Evolutionary conservation across 75 land plant species (phyloP), one percentile per base, ranked within the genome.

Genomic region (Isoetes taiwanensis): DNA sequence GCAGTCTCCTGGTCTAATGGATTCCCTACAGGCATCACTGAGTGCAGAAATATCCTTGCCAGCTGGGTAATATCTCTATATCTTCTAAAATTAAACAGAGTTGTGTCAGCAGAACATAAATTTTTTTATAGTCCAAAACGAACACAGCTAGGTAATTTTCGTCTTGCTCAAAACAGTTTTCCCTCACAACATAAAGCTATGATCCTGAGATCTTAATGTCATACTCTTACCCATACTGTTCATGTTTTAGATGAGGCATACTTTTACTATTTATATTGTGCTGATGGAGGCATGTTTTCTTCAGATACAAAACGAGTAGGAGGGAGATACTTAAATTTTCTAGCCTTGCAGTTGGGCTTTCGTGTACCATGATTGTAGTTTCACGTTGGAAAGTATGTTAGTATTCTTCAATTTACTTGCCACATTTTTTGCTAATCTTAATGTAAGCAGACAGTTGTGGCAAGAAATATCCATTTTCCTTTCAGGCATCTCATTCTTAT

Each of bases 241-340:
- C 67, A 52, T 72, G 41, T 66, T 65, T 84, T 76, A 80, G 76
- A 65, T 77, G 39, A 80, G 72, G 72, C 72, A 69, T 72, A 67
- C 85, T 32, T 64, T n/a, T n/a, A n/a, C n/a, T n/a, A n/a, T n/a
- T n/a, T n/a, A n/a, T n/a, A n/a, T n/a, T n/a, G n/a, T n/a, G n/a
- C n/a, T n/a, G n/a, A n/a, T n/a, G n/a, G n/a, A n/a, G n/a, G n/a
- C n/a, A n/a, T n/a, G n/a, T n/a, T n/a, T n/a, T n/a, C n/a, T n/a
- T n/a, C n/a, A n/a, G n/a, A n/a, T n/a, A n/a, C n/a, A n/a, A n/a
- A n/a, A n/a, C n/a, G n/a, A n/a, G n/a, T n/a, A n/a, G 98, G 32
- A 76, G 98, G 38, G 81, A 81, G 17, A 62, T 78, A 30, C 21
- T 93, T 59, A 84, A 73, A 78, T 75, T 79, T 74, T 89, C 80